Conservation (phyloP, 2,329 filamentous ascomycete species). For the Hymenoscyphus occultus region DNA sequence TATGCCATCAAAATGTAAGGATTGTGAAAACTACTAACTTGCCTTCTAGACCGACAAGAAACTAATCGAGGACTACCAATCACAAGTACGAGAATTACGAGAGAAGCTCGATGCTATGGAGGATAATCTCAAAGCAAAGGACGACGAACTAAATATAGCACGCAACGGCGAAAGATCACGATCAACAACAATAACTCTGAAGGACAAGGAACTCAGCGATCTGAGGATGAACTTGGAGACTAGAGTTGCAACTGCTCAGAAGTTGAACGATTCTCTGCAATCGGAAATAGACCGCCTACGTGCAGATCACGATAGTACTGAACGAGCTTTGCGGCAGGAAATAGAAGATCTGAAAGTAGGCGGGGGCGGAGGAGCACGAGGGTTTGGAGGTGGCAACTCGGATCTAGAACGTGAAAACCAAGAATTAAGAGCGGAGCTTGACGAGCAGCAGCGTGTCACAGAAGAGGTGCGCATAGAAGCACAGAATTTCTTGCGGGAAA, state of each 20-base stretch:
- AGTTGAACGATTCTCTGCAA: conserved; percentile 74
- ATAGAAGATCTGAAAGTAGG: conserved; percentile 51
- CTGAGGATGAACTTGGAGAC: conserved; percentile 65
- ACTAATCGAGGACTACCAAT: conserved; percentile 74
- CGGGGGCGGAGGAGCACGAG: conserved; percentile 29
- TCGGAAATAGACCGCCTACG: conserved; percentile 74
- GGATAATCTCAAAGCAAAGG: conserved; percentile 64
- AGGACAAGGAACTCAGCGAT: conserved; percentile 70
- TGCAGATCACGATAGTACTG: conserved; percentile 62
- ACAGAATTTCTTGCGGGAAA: conserved; percentile 79
- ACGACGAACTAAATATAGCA: conserved; percentile 62
- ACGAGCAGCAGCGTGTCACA: conserved; percentile 76
- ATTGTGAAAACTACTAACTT: conserved; percentile 21
- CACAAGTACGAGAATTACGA: conserved; percentile 70
- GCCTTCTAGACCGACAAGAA: conserved; percentile 60
- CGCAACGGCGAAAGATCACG: conserved; percentile 58
- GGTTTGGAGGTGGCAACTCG: conserved; percentile 42
- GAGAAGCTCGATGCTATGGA: conserved; percentile 73
- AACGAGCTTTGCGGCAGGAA: conserved; percentile 61
- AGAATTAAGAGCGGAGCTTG: conserved; percentile 60
- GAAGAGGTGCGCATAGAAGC: conserved; percentile 85
- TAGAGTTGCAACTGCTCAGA: conserved; percentile 71
- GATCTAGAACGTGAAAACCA: conserved; percentile 64
- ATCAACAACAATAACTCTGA: conserved; percentile 50
- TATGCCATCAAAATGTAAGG: conserved; percentile 27